phyloP scores from a whole-genome alignment of 805 yeast species.

The Lipomyces anomalus region DNA sequence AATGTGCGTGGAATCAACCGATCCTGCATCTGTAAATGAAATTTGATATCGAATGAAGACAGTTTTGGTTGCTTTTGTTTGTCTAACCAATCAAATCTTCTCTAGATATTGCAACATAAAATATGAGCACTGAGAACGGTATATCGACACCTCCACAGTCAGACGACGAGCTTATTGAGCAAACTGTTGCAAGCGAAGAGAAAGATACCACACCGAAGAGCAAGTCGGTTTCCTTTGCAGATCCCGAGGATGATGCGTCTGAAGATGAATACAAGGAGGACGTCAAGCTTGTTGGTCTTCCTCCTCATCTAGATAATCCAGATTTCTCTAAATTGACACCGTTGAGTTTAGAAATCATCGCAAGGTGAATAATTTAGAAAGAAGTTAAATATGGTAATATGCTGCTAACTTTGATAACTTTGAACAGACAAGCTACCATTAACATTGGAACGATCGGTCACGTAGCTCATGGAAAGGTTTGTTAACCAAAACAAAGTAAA shows the following conservation, averaged over 20 bases:
- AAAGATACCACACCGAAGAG: slow-evolving; percentile 38
- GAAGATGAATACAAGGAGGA: slow-evolving; percentile 79
- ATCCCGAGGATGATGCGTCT: slow-evolving; percentile 48
- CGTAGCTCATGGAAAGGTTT: slow-evolving; percentile 82
- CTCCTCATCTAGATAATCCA: slow-evolving; percentile 89
- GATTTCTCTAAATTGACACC: slow-evolving; percentile 80
- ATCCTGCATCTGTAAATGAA: no score
- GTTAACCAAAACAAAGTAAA: no score
- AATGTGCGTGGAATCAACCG: no score
- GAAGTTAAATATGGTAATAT: neutral
- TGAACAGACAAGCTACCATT: slow-evolving; percentile 96
- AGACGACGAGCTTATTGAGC: slow-evolving; percentile 19
- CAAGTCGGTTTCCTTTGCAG: slow-evolving; percentile 82
- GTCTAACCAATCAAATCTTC: no score
- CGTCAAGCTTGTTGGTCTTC: slow-evolving; percentile 96
- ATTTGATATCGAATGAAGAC: no score
- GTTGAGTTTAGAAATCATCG: slow-evolving; percentile 84
- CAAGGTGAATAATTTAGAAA: slow-evolving; percentile 35
- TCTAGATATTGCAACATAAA: neutral
- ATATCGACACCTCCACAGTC: slow-evolving; percentile 19
- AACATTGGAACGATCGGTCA: slow-evolving; percentile 97
- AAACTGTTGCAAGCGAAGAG: no score
- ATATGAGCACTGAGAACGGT: slow-evolving; percentile 19
- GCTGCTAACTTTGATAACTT: slow-evolving; percentile 8
- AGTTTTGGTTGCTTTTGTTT: no score